These are phyloP conservation scores for Ceratobasidium sp. DNA, from an alignment of 1,284 basidiomycete species.

Conservation along the genomic window DNA sequence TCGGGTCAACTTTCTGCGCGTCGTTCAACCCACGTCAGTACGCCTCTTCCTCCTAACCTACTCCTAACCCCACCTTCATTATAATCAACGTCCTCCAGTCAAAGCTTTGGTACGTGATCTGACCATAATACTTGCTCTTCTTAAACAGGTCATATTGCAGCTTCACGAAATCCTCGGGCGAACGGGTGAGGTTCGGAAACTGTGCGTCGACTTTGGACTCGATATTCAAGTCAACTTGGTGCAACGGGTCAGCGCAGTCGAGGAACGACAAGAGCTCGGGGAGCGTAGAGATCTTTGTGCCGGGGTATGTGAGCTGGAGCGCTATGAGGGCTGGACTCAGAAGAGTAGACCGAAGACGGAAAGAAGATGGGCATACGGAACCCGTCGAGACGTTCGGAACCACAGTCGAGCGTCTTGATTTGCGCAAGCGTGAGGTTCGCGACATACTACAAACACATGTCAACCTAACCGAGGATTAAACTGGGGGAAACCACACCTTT, in stretches of 20 bases:
- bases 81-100: constrained; percentile 74
- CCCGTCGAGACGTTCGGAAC: constrained; percentile 65
- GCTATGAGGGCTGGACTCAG: constrained; percentile 54
- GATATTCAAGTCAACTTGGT: constrained; percentile 72
- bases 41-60: not conserved
- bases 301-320: constrained; percentile 67
- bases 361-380: constrained; percentile 61
- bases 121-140: constrained; percentile 61
- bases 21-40: constrained; percentile 17
- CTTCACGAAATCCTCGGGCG: constrained; percentile 69
- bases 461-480: no score
- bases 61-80: constrained; percentile 62
- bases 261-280: constrained; percentile 77
- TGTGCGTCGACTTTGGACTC: constrained; percentile 77
- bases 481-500: not conserved
- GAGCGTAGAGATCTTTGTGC: constrained; percentile 73
- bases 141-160: constrained; percentile 65
- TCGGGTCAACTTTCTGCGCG: constrained; percentile 58
- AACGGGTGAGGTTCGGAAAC: constrained; percentile 62
- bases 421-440: constrained; percentile 79
- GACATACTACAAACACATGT: constrained; percentile 69
- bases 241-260: constrained; percentile 68
- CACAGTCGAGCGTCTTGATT: constrained; percentile 78
- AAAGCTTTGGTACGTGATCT: constrained; percentile 78
- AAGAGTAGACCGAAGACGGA: not conserved